Conservation (phyloP, 331 rosid species). For the Prunus yedoensis region DNA sequence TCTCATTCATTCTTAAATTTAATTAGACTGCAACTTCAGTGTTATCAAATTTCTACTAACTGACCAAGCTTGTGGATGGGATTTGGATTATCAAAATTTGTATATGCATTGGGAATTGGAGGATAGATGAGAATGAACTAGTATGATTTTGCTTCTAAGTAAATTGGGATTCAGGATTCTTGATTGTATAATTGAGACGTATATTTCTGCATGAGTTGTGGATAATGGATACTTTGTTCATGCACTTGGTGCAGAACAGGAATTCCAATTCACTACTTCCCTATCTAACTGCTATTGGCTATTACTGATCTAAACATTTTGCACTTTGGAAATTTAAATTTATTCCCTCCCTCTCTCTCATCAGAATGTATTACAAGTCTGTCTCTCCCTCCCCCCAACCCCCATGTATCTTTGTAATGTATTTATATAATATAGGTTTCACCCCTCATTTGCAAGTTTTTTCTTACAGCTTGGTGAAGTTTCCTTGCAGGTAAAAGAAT, state of each 20-base stretch:
- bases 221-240: not conserved
- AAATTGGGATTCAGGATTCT: not conserved
- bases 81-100: too few relatives aligned
- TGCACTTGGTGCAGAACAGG: not conserved
- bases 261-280: not conserved
- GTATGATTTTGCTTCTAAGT: not conserved
- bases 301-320: not conserved
- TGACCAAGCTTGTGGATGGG: too few relatives aligned
- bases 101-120: not conserved
- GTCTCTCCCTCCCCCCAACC: not conserved
- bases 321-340: not conserved
- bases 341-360: not conserved
- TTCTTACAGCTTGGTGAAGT: too few relatives aligned
- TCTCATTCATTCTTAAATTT: too few relatives aligned
- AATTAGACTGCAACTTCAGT: too few relatives aligned
- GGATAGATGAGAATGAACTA: not conserved
- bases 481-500: too few relatives aligned
- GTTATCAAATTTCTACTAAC: too few relatives aligned
- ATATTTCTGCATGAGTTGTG: not conserved
- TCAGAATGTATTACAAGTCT: not conserved
- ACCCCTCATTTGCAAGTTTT: too few relatives aligned
- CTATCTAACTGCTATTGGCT: not conserved
- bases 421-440: not conserved
- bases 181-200: not conserved
- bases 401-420: not conserved